Evolutionary conservation across 805 yeast genomes (phyloP), one percentile per base, ranked within the genome.

Genomic region (Pichia kluyveri): DNA sequence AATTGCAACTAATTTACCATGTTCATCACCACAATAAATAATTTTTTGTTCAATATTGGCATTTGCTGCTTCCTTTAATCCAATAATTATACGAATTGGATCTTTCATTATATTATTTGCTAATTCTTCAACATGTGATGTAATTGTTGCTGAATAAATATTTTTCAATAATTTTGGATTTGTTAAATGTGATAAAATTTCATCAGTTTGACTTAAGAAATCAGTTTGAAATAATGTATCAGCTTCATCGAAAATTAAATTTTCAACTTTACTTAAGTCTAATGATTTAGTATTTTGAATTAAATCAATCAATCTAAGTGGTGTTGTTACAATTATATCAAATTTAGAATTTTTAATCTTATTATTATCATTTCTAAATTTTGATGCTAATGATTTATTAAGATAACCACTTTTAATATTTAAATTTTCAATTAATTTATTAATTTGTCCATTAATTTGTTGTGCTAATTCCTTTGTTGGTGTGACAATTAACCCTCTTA

Each of bases 391-490:
- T 12, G 87, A 80, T 60, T 86, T 85, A 48, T 87, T 81, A 56
- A 90, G 67, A 28, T 85, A 69, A 6, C 83, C 86, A 18, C 80
- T 69, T 43, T 76, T 77, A 45, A 89, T 61, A 48, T 73, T 74
- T 51, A 74, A 73, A 4, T 81, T 86, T 43, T 65, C 69, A 38
- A 79, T 69, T 42, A 93, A 69, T 48, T 73, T 76, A 42, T 70
- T 70, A 52, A 87, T 72, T 58, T 86, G 87, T 42, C 79, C 75
- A 61, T 75, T 82, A 28, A 88, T 90, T 69, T 93, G 99, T 31
- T 76, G 73, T 0, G 98, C 93, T 58, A 93, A 75, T 66, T 93
- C 99, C 55, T 89, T 89, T 1, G 99, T 93, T 31, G 99, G 99
- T 0, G 97, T 82, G 11, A 93, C 77, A 9, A 93, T 78, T 45